Evolutionary conservation across 768 basidiomycete species (phyloP).

Genomic region (Xerocomellus dryophilus): DNA sequence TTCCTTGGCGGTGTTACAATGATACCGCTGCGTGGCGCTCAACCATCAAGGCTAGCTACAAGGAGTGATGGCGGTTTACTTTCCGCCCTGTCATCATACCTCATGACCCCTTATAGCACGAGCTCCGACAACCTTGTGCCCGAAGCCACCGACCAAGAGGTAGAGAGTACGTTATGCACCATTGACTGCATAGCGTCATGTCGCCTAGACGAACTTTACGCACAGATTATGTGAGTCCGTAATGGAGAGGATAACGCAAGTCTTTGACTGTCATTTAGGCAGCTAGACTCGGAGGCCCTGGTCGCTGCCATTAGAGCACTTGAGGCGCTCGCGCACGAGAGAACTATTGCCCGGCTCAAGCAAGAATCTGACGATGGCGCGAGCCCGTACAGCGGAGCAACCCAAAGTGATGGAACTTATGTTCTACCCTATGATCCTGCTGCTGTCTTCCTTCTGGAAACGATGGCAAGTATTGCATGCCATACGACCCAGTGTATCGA

Average conservation of each 20-base stretch:
- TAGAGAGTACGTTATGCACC: slow-evolving; percentile 92
- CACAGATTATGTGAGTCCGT: slow-evolving; percentile 78
- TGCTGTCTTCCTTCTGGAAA: slow-evolving; percentile 91
- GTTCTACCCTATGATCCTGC: slow-evolving; percentile 92
- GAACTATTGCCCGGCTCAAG: slow-evolving; percentile 77
- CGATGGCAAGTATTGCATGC: slow-evolving; percentile 86
- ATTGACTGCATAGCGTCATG: slow-evolving; percentile 95
- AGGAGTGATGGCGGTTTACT: slow-evolving; percentile 87
- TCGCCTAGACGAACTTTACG: slow-evolving; percentile 90
- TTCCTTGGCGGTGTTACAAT: slow-evolving; percentile 92
- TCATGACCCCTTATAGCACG: slow-evolving; percentile 88
- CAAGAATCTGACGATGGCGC: slow-evolving; percentile 62
- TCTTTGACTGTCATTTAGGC: slow-evolving; percentile 43
- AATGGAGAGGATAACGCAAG: neutral
- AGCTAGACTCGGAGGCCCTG: slow-evolving; percentile 75
- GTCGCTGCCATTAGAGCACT: slow-evolving; percentile 83
- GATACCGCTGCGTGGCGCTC: slow-evolving; percentile 83
- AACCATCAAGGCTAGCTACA: slow-evolving; percentile 57
- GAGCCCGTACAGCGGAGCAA: slow-evolving; percentile 31
- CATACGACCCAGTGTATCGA: slow-evolving; percentile 75
- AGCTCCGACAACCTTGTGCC: slow-evolving; percentile 75
- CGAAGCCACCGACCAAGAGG: slow-evolving; percentile 85
- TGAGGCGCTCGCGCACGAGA: slow-evolving; percentile 85
- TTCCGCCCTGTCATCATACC: slow-evolving; percentile 90
- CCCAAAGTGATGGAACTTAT: slow-evolving; percentile 42